phyloP scores from a whole-genome alignment of 139 green algal genomes.

The Micractinium sp. region DNA sequence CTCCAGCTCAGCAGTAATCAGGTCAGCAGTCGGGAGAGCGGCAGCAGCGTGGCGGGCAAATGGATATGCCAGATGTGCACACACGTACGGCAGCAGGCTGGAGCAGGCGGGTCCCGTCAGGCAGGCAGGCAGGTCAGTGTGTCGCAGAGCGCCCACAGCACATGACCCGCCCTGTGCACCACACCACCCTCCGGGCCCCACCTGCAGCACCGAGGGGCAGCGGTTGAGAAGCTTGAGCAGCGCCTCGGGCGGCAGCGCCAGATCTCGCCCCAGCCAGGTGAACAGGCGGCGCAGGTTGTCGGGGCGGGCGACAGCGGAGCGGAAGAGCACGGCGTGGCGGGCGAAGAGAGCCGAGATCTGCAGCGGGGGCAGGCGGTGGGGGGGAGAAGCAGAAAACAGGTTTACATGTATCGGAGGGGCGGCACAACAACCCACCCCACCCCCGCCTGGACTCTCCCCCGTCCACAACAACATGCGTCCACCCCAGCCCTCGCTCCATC shows the following conservation, averaged over 20 bases:
- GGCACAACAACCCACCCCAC: too few species aligned
- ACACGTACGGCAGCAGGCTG: too few species aligned
- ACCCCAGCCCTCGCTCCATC: background rate
- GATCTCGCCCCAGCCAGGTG: conserved; percentile 36
- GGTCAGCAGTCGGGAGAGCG: background rate
- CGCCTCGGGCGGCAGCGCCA: conserved; percentile 6
- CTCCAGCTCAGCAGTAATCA: background rate
- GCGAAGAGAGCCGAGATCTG: conserved; percentile 33
- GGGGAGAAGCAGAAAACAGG: background rate
- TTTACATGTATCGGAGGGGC: background rate
- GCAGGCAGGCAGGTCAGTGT: too few species aligned
- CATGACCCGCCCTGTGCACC: background rate
- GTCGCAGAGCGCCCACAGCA: background rate
- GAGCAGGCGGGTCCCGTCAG: too few species aligned
- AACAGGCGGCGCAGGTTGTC: conserved; percentile 43
- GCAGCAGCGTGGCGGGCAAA: too few species aligned
- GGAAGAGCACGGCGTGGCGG: conserved; percentile 35
- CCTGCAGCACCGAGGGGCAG: conserved; percentile 38
- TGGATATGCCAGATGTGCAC: background rate
- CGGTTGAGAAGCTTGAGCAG: conserved; percentile 28
- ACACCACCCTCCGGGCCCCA: background rate
- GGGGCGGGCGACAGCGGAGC: conserved; percentile 25
- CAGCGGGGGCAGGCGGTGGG: background rate
- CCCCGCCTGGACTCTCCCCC: too few species aligned
- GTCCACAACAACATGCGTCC: background rate